Base-by-base conservation (phyloP, 2,329 filamentous ascomycete genomes). In the Microdochium paspali region DNA sequence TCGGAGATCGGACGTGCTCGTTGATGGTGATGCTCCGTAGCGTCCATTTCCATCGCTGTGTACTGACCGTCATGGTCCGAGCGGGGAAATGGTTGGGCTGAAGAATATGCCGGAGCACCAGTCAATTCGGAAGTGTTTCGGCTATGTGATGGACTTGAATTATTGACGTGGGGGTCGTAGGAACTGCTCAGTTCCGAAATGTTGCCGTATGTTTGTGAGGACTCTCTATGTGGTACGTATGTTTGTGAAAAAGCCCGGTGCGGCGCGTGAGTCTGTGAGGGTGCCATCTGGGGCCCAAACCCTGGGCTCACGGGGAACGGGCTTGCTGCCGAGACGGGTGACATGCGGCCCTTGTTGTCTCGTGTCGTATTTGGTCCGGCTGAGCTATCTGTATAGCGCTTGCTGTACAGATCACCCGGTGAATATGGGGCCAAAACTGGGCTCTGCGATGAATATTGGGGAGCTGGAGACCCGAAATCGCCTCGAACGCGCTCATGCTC, bases 81-180 rank as follows among this genome's bases (percentile, higher is more conserved):
- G 18, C 18, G 6, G 20, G 35, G 15, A 20, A 18, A 40, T 21
- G 35, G 18, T 12, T 21, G 35, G 18, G 35, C 12, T 5, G 35
- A 20, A 40, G 35, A 20, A 18, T 20, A 18, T 21, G 35, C n/a
- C 13, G 23, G 35, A 30, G 51, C 24, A 13, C 48, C 50, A 6
- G 53, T 52, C 21, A 48, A 44, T 24, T 52, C 49, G 4, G 53
- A 55, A 20, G 48, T 28, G 24, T 54, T 52, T 13, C 50, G 47
- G 24, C 35, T 50, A 24, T 51, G 48, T 13, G 26, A 31, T 13
- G 46, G 48, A 48, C 49, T 54, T 6, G 48, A 31, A 9, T 7
- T 5, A 18, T 40, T n/a, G 35, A 18, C 6, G 10, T 3, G 12
- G 3, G 35, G 18, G 23, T 40, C 35, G 18, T 40, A 40, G 6